Percentiles rank a stretch among this genome's conserved stretches.
Evolutionary conservation across 2,329 filamentous ascomycete species (phyloP).

Genomic region (Sporothrix schenckii): DNA sequence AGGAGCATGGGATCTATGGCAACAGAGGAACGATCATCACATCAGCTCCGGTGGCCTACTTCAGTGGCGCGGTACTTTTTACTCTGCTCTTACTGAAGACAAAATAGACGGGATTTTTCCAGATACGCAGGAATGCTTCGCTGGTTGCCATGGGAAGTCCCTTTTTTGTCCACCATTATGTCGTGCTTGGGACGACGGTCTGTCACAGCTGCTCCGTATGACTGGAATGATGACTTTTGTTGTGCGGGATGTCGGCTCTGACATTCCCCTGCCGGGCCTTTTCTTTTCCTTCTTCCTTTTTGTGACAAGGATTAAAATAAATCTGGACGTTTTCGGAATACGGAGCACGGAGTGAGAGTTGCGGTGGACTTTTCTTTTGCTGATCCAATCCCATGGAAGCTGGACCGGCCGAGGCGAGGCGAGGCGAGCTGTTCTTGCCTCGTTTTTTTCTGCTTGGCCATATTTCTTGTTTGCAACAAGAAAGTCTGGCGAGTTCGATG

Average conservation of each 20-base stretch:
- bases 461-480: neutral
- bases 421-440: conserved; percentile 18
- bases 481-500: neutral
- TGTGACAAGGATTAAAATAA: too few species aligned
- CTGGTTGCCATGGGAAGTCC: neutral
- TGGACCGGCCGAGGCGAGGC: neutral
- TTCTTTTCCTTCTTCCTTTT: neutral
- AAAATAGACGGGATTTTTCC: neutral
- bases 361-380: conserved; percentile 3
- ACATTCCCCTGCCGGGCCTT: neutral
- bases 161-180: neutral
- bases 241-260: neutral
- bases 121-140: conserved; percentile 18
- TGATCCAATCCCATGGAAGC: conserved; percentile 1
- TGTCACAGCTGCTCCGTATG: too few species aligned
- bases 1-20: neutral
- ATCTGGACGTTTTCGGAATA: neutral
- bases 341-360: neutral
- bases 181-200: too few species aligned
- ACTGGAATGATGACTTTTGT: neutral
- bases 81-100: too few species aligned
- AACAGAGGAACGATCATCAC: neutral
- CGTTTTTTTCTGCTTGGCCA: neutral
- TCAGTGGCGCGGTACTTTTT: conserved; percentile 7
- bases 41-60: neutral